Evolutionary conservation across 2,329 filamentous ascomycete species (phyloP), one percentile per base, ranked within the genome.

Genomic region (Penicillium capsulatum): DNA sequence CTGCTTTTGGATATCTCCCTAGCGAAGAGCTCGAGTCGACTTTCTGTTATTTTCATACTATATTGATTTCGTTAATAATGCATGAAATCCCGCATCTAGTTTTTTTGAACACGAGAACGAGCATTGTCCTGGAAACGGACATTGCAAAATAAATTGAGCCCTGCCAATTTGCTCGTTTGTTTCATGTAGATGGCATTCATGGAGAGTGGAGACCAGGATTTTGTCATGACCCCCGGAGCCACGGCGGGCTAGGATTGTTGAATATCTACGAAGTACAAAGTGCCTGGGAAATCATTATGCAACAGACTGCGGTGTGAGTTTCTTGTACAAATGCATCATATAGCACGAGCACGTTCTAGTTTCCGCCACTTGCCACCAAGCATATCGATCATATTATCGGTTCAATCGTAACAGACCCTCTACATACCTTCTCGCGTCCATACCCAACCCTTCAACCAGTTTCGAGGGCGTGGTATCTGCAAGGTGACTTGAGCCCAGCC

Each of bases 341-440:
- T 22, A n/a, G n/a, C n/a, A n/a, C n/a, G n/a, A n/a, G n/a, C n/a
- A 22, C 19, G 9, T 5, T 5, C 19, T 22, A 22, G 5, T 22
- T 22, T 9, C 9, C 19, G 9, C 19, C 19, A 22, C 9, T 22
- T 22, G 19, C 9, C 19, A 22, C 19, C 19, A 22, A 22, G 19
- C 19, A 33, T 14, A 22, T 4, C 22, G 19, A 36, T 59, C 43
- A 72, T 48, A 14, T 28, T n/a, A 28, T n/a, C 61, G 54, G 58
- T 69, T 71, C 51, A 73, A 57, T 44, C 58, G 65, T 29, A 72
- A 53, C 47, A 73, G 46, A 24, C 62, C 63, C 48, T 72, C 69
- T 44, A 73, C 66, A 60, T 72, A 73, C 40, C 60, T 63, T 44
- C 64, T 62, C 14, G 69, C 63, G 60, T 73, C 69, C 27, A 73